Evolutionary conservation across 495 filamentous ascomycete species (phyloP).

Genomic region (Hypomontagnella submonticulosa): DNA sequence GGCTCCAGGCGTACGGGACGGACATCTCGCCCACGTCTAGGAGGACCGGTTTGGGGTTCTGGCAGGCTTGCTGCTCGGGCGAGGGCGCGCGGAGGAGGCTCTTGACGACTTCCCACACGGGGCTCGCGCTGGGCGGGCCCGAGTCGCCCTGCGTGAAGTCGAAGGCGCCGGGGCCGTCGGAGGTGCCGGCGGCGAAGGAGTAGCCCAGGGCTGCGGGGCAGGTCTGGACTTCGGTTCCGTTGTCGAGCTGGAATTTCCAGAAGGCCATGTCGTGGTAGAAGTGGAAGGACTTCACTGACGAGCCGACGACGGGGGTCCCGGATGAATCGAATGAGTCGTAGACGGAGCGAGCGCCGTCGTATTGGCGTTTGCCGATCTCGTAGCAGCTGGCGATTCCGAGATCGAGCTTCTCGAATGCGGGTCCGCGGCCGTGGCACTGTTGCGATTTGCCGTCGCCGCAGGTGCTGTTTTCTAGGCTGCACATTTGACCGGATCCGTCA

Average conservation of each 20-base stretch:
- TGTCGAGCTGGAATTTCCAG: conserved; percentile 74
- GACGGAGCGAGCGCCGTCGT: conserved; percentile 68
- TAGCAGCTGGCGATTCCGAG: conserved; percentile 78
- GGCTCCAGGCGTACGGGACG: conserved; percentile 84
- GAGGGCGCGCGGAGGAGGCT: conserved; percentile 75
- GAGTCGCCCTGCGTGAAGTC: conserved; percentile 92
- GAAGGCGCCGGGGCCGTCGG: conserved; percentile 90
- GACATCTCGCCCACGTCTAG: conserved; percentile 86
- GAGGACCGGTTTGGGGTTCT: conserved; percentile 86
- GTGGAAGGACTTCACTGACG: conserved; percentile 71
- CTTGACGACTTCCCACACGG: conserved; percentile 85
- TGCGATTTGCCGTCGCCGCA: conserved; percentile 77
- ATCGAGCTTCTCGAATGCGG: conserved; percentile 75
- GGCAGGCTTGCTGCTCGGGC: conserved; percentile 78
- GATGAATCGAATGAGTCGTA: conserved; percentile 61
- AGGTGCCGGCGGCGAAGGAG: conserved; percentile 92
- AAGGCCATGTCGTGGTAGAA: conserved; percentile 72
- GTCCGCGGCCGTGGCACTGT: conserved; percentile 83
- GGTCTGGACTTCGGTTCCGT: conserved; percentile 77
- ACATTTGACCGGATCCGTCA: conserved; percentile 73
- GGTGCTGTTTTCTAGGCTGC: conserved; percentile 76
- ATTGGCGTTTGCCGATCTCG: conserved; percentile 77
- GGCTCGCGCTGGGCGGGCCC: conserved; percentile 71
- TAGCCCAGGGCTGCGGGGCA: conserved; percentile 94
- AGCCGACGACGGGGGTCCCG: conserved; percentile 57